A percentile compares a stretch with the other conserved stretches of the same genome.
Evolutionary conservation across 1,284 basidiomycete species (phyloP).

Genomic region (Leccinum brunneo-olivaceum): DNA sequence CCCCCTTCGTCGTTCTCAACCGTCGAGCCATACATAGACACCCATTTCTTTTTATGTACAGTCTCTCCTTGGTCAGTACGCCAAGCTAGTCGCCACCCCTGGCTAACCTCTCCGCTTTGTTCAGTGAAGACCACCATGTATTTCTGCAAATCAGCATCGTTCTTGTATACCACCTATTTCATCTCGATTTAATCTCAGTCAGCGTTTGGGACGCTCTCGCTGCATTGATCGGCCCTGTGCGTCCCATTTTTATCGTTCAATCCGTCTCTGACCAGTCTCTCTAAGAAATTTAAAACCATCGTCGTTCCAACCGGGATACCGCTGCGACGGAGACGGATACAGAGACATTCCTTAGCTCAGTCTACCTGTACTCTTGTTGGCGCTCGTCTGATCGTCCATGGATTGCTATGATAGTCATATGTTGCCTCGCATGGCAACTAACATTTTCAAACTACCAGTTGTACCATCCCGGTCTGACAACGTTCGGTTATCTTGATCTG

Average conservation of each 20-base stretch:
- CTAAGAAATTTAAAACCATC: slow-evolving; percentile 7
- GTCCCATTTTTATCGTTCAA: slow-evolving; percentile 5
- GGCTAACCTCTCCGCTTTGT: slow-evolving; percentile 11
- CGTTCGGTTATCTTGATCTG: neutral
- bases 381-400: slow-evolving; percentile 5
- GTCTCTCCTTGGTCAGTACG: slow-evolving; percentile 16
- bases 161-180: slow-evolving; percentile 15
- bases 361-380: slow-evolving; percentile 13
- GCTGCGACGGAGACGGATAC: slow-evolving; percentile 5
- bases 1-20: neutral
- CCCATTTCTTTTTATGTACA: slow-evolving; percentile 1
- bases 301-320: neutral
- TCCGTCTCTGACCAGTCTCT: neutral
- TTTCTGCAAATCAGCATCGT: slow-evolving; percentile 10
- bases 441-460: too few relatives aligned
- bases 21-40: slow-evolving; percentile 8
- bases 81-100: slow-evolving; percentile 2
- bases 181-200: slow-evolving; percentile 4
- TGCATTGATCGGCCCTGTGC: slow-evolving; percentile 14
- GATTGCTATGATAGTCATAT: slow-evolving; percentile 9
- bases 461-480: too few relatives aligned
- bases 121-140: slow-evolving; percentile 17
- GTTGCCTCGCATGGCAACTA: slow-evolving; percentile 9
- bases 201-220: neutral
- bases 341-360: slow-evolving; percentile 9